Evolutionary conservation across 2,329 filamentous ascomycete genomes (phyloP).

Genomic region (Colletotrichum sp.): DNA sequence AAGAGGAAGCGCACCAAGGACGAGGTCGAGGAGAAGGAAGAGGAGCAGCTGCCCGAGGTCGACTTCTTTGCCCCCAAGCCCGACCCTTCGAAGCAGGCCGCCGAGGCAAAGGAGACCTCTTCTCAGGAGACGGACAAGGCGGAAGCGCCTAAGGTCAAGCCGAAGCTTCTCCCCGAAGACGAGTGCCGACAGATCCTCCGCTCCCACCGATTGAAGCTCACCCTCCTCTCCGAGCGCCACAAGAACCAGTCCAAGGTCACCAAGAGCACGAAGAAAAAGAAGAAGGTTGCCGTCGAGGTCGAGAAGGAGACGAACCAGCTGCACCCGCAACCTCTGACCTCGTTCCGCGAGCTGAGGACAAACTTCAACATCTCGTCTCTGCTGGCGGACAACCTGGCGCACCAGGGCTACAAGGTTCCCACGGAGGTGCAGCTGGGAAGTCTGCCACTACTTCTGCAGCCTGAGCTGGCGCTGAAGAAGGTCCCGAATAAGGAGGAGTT

Average conservation of each 20-base stretch:
- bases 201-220: conserved; percentile 85
- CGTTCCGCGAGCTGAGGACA: conserved; percentile 74
- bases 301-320: conserved; percentile 66
- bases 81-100: conserved; percentile 22
- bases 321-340: conserved; percentile 79
- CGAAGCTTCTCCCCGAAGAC: conserved; percentile 63
- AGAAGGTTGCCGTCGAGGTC: conserved; percentile 43
- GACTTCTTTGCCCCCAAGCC: conserved; percentile 64
- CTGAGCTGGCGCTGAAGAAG: conserved; percentile 52
- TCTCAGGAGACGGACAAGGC: conserved; percentile 27
- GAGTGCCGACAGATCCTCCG: conserved; percentile 77
- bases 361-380: conserved; percentile 76
- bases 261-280: conserved; percentile 55
- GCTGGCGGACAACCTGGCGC: conserved; percentile 77
- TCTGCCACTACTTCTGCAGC: conserved; percentile 76
- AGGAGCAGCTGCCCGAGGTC: conserved; percentile 48
- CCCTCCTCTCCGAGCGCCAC: conserved; percentile 66
- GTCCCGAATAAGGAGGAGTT: conserved; percentile 38
- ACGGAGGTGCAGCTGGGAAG: conserved; percentile 93
- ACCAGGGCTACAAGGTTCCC: conserved; percentile 85
- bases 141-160: conserved; percentile 30
- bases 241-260: conserved; percentile 50
- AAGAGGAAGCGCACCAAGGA: conserved; percentile 60
- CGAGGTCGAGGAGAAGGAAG: conserved; percentile 31
- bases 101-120: conserved; percentile 24